These are phyloP conservation scores for Chaetomium strumarium DNA, from an alignment of 2,329 filamentous ascomycete genomes.

Conservation along the genomic window DNA sequence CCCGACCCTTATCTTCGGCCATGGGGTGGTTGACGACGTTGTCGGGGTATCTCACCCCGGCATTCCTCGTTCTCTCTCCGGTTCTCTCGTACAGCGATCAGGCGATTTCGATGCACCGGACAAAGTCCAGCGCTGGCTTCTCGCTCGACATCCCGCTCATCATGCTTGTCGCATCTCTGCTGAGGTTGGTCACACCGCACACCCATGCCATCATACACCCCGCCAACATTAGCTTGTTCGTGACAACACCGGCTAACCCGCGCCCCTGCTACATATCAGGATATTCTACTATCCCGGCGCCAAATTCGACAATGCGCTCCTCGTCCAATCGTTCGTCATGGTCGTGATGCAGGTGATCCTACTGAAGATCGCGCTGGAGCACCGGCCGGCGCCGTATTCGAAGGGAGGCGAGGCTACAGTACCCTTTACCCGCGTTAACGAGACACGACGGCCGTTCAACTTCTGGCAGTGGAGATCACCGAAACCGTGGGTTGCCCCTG, in stretches of 20 bases:
- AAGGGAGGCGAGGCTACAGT: constrained; percentile 54
- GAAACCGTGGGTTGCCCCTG: constrained; percentile 48
- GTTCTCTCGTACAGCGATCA: constrained; percentile 62
- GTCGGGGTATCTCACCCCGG: constrained; percentile 53
- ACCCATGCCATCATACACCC: not conserved
- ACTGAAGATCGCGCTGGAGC: constrained; percentile 62
- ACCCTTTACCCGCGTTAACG: constrained; percentile 55
- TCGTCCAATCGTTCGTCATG: constrained; percentile 61
- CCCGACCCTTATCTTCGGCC: not conserved
- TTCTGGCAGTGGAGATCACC: constrained; percentile 79
- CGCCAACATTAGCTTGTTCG: too few relatives aligned
- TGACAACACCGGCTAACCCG: constrained; percentile 6
- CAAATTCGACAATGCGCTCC: constrained; percentile 56
- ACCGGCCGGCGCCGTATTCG: constrained; percentile 54
- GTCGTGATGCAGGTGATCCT: constrained; percentile 57
- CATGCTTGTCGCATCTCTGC: constrained; percentile 63
- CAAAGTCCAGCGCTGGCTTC: constrained; percentile 60
- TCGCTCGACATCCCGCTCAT: constrained; percentile 67
- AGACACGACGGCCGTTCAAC: constrained; percentile 58
- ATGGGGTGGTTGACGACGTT: constrained; percentile 44
- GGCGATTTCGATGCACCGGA: constrained; percentile 58
- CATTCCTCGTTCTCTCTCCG: constrained; percentile 59
- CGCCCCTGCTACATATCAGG: constrained; percentile 32
- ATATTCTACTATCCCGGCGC: constrained; percentile 67
- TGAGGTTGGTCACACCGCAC: constrained; percentile 42